Conservation (phyloP, 2,329 filamentous ascomycete species). For the Penicillium sp. region DNA sequence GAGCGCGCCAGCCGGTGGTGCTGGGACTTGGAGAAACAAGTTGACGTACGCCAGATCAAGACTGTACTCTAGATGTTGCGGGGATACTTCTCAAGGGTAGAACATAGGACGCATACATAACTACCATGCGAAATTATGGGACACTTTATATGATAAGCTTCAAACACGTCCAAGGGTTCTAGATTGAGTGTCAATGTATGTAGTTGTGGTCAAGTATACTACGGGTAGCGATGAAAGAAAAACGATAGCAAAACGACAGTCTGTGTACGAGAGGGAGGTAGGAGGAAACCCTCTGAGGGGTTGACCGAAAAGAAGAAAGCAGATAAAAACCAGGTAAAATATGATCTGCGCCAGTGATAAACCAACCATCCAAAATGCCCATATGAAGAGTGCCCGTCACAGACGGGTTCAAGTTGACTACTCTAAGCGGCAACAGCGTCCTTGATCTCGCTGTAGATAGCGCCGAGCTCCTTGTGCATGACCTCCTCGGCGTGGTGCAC, state of each 20-base stretch:
- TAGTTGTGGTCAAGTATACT: constrained; percentile 32
- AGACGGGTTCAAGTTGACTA: constrained; percentile 33
- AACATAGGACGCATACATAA: background rate
- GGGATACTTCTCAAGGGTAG: background rate
- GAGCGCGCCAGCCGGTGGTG: constrained; percentile 39
- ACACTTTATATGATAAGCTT: background rate
- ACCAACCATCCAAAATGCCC: constrained; percentile 33
- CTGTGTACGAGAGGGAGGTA: constrained; percentile 18
- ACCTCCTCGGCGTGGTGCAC: constrained; percentile 54
- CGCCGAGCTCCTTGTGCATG: constrained; percentile 50
- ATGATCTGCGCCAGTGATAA: constrained; percentile 34
- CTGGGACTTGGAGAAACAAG: constrained; percentile 37
- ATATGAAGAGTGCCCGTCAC: constrained; percentile 20
- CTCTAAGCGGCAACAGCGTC: constrained; percentile 50
- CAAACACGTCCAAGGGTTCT: constrained; percentile 20
- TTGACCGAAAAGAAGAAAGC: constrained; percentile 20
- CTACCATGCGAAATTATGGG: background rate
- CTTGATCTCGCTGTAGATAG: constrained; percentile 50
- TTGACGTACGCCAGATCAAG: constrained; percentile 8
- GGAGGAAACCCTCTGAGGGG: constrained; percentile 19
- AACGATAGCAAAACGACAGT: constrained; percentile 24
- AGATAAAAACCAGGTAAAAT: constrained; percentile 24
- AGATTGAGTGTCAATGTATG: constrained; percentile 28
- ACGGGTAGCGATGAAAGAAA: constrained; percentile 30
- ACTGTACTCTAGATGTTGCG: background rate